Evolutionary conservation across 352 stramenopile genomes (phyloP).

Genomic region (Pythium utonaiense): DNA sequence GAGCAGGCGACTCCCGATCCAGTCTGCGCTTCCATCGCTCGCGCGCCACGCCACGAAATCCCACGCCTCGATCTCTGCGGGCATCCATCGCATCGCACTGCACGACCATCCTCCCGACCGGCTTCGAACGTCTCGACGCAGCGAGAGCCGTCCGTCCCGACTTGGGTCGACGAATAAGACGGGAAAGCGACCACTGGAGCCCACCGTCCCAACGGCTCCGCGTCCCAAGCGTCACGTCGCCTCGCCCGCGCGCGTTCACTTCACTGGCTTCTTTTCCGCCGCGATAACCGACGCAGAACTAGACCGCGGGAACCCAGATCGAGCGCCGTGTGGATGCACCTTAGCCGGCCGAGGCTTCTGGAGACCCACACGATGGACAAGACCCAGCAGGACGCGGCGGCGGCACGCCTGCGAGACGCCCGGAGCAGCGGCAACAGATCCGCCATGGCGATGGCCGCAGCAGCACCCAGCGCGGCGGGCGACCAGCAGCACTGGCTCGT

Average conservation of each 20-base stretch:
- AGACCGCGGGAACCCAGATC: neutral
- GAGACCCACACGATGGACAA: neutral
- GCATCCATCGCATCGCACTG: no score
- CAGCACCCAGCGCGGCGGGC: neutral
- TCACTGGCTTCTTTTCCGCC: neutral
- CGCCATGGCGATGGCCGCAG: neutral
- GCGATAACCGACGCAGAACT: constrained; percentile 1
- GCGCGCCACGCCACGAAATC: no score
- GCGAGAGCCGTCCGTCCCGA: no score
- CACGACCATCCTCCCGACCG: no score
- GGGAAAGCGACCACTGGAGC: no score
- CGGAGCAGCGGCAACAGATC: neutral
- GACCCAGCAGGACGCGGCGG: neutral
- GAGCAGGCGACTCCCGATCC: no score
- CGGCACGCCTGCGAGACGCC: neutral
- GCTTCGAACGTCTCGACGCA: no score
- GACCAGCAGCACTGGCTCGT: constrained; percentile 2
- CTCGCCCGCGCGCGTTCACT: neutral
- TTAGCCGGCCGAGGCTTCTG: neutral
- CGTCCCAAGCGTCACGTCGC: neutral
- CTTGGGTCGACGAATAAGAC: neutral
- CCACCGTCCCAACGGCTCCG: neutral
- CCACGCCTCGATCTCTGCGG: no score
- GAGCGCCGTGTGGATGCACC: neutral
- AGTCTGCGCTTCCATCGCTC: no score